Conservation (phyloP, 2,329 filamentous ascomycete genomes). For the Rugonectria rugulosa region DNA sequence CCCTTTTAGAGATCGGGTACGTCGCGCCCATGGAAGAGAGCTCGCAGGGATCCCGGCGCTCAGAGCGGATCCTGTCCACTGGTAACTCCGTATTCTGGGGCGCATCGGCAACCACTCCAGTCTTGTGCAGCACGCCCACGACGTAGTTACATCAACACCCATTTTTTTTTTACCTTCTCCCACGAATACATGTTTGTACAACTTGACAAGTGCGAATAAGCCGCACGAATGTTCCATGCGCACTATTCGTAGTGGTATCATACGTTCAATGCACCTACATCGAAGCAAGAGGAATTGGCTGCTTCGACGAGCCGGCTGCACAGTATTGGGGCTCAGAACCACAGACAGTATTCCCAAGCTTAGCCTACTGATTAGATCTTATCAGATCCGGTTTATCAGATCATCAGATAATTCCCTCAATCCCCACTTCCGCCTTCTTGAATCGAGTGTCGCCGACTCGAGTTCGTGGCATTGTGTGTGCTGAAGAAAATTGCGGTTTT, state of each 20-base stretch:
- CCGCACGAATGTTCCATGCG: no score
- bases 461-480: no score
- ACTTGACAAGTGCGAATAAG: no score
- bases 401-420: constrained; percentile 61
- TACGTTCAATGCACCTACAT: no score
- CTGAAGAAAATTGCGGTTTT: background rate
- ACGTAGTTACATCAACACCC: background rate
- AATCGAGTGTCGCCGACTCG: no score
- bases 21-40: constrained; percentile 4
- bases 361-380: constrained; percentile 44
- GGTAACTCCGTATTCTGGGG: no score
- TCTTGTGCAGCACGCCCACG: constrained; percentile 7
- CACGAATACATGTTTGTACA: background rate
- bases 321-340: no score
- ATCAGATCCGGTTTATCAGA: constrained; percentile 61
- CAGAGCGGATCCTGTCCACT: no score
- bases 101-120: constrained; percentile 18
- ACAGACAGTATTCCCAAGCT: no score
- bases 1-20: constrained; percentile 18
- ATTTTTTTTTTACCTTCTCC: background rate
- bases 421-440: constrained; percentile 42
- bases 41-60: constrained; percentile 5
- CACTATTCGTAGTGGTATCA: no score
- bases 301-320: no score
- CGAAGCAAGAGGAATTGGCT: no score